Percentiles rank a stretch among this genome's conserved stretches.
Evolutionary conservation across 164 flowering plant genomes (phyloP).

Genomic region (Chimonanthus salicifolius): DNA sequence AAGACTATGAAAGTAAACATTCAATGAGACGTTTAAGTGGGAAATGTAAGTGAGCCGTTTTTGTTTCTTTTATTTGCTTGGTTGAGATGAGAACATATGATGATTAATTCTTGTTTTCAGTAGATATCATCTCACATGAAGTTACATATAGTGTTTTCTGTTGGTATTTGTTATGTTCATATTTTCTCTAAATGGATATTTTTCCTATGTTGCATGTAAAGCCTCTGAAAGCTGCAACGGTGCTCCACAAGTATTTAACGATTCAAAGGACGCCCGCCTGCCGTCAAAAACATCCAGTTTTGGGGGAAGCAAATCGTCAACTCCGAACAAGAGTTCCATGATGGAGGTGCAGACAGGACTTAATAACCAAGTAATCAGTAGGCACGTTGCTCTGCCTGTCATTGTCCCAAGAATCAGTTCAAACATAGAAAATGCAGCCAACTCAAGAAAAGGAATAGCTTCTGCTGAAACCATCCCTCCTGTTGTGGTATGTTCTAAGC

Average conservation of each 20-base stretch:
- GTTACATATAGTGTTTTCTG: not conserved
- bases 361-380: conserved; percentile 35
- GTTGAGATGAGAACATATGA: not conserved
- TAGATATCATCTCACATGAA: not conserved
- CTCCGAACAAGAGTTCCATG: conserved; percentile 38
- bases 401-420: conserved; percentile 51
- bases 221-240: conserved; percentile 61
- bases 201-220: conserved; percentile 21
- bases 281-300: conserved; percentile 25
- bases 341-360: conserved; percentile 38
- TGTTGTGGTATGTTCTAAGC: conserved; percentile 43
- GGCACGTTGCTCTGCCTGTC: conserved; percentile 44
- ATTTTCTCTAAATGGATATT: no score
- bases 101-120: not conserved
- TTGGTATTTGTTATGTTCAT: not conserved
- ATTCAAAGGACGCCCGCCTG: conserved; percentile 29
- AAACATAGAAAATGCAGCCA: conserved; percentile 41
- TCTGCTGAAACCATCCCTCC: conserved; percentile 42
- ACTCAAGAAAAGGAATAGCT: conserved; percentile 51
- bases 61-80: not conserved
- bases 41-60: not conserved
- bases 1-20: conserved; percentile 55
- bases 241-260: conserved; percentile 66
- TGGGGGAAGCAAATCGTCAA: conserved; percentile 26
- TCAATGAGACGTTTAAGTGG: conserved; percentile 23